These are phyloP conservation scores for Schizopora paradoxa DNA, from an alignment of 1,284 basidiomycete species.

Conservation along the genomic window DNA sequence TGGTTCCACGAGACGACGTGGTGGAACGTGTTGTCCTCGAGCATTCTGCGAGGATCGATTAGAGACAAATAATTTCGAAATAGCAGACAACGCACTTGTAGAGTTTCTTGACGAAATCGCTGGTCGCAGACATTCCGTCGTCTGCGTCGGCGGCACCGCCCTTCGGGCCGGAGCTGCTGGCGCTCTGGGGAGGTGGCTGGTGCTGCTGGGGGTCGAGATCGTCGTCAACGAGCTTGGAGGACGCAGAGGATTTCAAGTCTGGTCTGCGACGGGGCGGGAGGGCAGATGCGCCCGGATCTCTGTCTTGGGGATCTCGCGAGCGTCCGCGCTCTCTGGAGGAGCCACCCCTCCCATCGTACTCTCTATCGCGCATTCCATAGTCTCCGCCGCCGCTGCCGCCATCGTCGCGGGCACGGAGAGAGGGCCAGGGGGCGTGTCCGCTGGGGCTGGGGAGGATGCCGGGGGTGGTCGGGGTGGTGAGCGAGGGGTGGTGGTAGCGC, in stretches of 20 bases:
- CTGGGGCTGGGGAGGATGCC: slow-evolving; percentile 6
- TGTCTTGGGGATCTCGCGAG: no score
- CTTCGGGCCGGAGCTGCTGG: no score
- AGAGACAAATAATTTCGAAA: slow-evolving; percentile 1
- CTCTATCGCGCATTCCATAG: no score
- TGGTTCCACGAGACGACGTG: slow-evolving; percentile 85
- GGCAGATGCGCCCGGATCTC: no score
- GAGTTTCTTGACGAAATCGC: slow-evolving; percentile 94
- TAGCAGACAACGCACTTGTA: slow-evolving; percentile 62
- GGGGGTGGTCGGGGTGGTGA: slow-evolving; percentile 12
- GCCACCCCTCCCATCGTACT: no score
- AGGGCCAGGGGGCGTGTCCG: slow-evolving; percentile 3
- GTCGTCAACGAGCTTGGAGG: no score
- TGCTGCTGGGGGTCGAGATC: slow-evolving; percentile 3
- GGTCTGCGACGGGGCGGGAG: no score
- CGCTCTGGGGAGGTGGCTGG: slow-evolving; percentile 14
- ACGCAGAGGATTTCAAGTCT: no score
- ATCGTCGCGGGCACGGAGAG: slow-evolving; percentile 12
- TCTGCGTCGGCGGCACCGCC: no score
- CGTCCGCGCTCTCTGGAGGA: no score
- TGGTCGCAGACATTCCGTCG: slow-evolving; percentile 68
- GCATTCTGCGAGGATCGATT: slow-evolving; percentile 54
- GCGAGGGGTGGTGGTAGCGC: slow-evolving; percentile 29
- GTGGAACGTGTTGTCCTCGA: slow-evolving; percentile 73
- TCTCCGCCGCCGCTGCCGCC: slow-evolving; percentile 15